Evolutionary conservation across 2,329 filamentous ascomycete species (phyloP).

Genomic region (Diaporthe nobilis): DNA sequence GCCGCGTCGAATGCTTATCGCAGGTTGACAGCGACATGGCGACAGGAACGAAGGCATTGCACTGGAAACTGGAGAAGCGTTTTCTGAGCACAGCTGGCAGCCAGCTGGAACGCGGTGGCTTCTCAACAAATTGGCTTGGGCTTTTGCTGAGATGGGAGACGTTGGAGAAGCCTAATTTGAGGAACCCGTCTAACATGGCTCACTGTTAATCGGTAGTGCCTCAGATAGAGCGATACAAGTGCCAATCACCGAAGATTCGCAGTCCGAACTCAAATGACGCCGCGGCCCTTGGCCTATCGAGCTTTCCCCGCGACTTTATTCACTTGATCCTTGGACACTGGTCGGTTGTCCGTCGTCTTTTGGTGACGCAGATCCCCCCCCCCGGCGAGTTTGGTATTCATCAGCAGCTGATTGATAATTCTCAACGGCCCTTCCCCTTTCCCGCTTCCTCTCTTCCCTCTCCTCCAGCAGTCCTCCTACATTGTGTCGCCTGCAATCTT

Average conservation of each 20-base stretch:
- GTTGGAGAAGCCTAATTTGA: background rate
- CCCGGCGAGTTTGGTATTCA: conserved; percentile 26
- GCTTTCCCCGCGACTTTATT: conserved; percentile 28
- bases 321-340: conserved; percentile 6
- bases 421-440: background rate
- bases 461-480: conserved; percentile 31
- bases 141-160: conserved; percentile 24
- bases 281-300: background rate
- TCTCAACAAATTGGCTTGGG: conserved; percentile 39
- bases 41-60: background rate
- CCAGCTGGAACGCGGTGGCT: conserved; percentile 5
- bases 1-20: background rate
- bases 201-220: fast-evolving
- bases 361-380: conserved; percentile 25
- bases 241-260: conserved; percentile 11
- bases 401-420: conserved; percentile 35
- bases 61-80: background rate
- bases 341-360: conserved; percentile 3
- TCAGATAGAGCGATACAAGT: conserved; percentile 23
- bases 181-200: background rate
- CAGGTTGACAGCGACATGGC: background rate
- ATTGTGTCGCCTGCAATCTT: conserved; percentile 23
- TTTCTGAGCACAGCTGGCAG: background rate
- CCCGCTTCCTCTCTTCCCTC: background rate
- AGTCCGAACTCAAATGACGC: conserved; percentile 23